Base-by-base conservation (phyloP, 345 rosid genomes). In the Diplotaxis tenuifolia region DNA sequence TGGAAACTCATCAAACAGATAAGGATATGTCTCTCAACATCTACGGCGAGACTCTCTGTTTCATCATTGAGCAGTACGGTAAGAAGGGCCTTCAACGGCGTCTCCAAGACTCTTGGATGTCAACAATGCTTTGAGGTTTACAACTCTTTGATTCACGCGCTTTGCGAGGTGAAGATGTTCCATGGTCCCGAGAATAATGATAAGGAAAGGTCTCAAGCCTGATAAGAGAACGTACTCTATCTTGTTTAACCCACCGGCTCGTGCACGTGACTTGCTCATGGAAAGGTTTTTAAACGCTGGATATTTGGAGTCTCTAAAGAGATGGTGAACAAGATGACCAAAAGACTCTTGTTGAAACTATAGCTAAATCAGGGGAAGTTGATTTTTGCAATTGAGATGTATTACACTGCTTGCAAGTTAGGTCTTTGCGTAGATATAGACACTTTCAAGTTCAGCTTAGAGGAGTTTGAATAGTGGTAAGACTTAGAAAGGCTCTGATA, bases 151-250 rank as follows among this genome's bases (percentile, higher is more conserved):
- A 86, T 92, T 32, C 86, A 84, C 32, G 96, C 97, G 8, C 84
- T 90, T 27, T 89, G 96, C 29, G 93, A 88, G 67, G 88, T 87
- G 20, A 94, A 84, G 75, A 75, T 89, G 93, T 94, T 87, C 72
- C 90, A 89, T 25, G 96, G 92, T 23, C n/a, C n/a, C n/a, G n/a
- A 72, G 96, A 81, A 78, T 96, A 81, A 89, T 95, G 97, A 81
- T 88, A 23, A 78, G 97, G 70, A 95, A 83, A 74, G 89, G 87
- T 1, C 68, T 86, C n/a, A 84, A 71, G 25, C 96, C 93, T 0
- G 82, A 88, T 78, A 92, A 85, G 78, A 79, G 78, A 15, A 88
- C 96, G 4, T 92, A 88, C 21, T 16, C 87, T 0, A 47, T 92
- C 20, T 82, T 94, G 67, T 88, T 87, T 73, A 89, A 88, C 66